Conservation (phyloP, 2,329 filamentous ascomycete genomes). For the Thelonectria rubi region DNA sequence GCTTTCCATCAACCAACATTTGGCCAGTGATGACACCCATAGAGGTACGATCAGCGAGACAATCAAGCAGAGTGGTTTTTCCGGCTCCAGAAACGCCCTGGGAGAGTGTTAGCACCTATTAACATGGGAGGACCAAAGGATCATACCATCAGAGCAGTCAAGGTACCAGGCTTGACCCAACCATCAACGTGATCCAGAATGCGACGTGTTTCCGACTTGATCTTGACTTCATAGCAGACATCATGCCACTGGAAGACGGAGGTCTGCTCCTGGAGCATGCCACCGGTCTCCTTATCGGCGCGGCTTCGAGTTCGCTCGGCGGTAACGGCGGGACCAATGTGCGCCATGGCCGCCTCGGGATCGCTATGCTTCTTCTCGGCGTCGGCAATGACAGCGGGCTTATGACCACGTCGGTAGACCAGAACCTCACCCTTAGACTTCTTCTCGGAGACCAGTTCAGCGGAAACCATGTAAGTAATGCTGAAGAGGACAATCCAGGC, state of each 20-base stretch:
- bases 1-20: conserved; percentile 73
- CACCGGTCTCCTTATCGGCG: conserved; percentile 51
- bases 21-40: conserved; percentile 90
- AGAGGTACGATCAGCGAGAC: conserved; percentile 83
- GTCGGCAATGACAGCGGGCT: conserved; percentile 64
- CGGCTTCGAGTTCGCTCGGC: conserved; percentile 51
- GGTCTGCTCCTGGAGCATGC: conserved; percentile 64
- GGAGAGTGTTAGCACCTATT: too few species aligned
- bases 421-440: conserved; percentile 82
- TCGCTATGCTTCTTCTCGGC: conserved; percentile 72
- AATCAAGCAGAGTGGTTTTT: conserved; percentile 90
- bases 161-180: conserved; percentile 91
- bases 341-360: conserved; percentile 59
- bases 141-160: conserved; percentile 80
- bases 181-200: conserved; percentile 89
- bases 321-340: conserved; percentile 59
- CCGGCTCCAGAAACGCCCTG: conserved; percentile 86
- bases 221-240: conserved; percentile 80
- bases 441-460: conserved; percentile 71
- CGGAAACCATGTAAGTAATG: conserved; percentile 67
- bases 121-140: too few species aligned
- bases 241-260: conserved; percentile 88
- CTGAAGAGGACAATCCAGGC: conserved; percentile 72
- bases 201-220: conserved; percentile 78
- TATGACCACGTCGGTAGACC: conserved; percentile 76